phyloP scores from a whole-genome alignment of 2,329 filamentous ascomycete genomes.

The Monilinia laxa region DNA sequence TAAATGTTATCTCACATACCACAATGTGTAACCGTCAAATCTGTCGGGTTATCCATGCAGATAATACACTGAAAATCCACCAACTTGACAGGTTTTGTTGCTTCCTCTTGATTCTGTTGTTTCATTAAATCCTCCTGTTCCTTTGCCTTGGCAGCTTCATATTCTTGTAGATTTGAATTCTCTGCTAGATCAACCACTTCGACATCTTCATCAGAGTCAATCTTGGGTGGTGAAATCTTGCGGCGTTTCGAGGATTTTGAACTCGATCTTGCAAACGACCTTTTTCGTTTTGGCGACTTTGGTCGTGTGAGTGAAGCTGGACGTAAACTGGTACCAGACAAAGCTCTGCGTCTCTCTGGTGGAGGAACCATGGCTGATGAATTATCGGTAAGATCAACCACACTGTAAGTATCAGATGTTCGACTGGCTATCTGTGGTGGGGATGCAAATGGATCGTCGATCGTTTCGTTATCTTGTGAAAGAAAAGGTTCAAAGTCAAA shows the following conservation, averaged over 20 bases:
- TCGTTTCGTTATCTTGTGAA: not conserved
- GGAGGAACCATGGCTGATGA: constrained; percentile 31
- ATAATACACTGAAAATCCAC: constrained; percentile 63
- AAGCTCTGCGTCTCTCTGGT: constrained; percentile 35
- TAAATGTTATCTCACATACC: constrained; percentile 49
- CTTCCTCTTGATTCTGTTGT: constrained; percentile 47
- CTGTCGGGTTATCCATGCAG: constrained; percentile 62
- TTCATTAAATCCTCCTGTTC: constrained; percentile 37
- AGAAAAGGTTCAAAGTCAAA: constrained; percentile 18
- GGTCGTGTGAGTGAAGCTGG: constrained; percentile 25
- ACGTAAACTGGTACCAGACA: constrained; percentile 23
- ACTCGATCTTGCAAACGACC: not conserved
- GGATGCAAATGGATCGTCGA: constrained; percentile 4
- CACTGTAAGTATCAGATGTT: constrained; percentile 22
- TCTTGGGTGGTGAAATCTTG: constrained; percentile 15
- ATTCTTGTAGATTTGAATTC: constrained; percentile 34
- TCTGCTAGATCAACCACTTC: constrained; percentile 37
- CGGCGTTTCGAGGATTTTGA: constrained; percentile 13
- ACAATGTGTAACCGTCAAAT: constrained; percentile 63
- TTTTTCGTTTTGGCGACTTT: constrained; percentile 11
- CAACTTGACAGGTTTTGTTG: constrained; percentile 52
- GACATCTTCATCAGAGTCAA: constrained; percentile 25
- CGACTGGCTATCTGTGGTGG: constrained; percentile 12
- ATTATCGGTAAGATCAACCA: constrained; percentile 36
- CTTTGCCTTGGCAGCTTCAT: constrained; percentile 35